Percentiles rank a stretch among this genome's conserved stretches.
phyloP scores from a whole-genome alignment of 2,329 filamentous ascomycete genomes.

The Sarocladiaceae sp. region DNA sequence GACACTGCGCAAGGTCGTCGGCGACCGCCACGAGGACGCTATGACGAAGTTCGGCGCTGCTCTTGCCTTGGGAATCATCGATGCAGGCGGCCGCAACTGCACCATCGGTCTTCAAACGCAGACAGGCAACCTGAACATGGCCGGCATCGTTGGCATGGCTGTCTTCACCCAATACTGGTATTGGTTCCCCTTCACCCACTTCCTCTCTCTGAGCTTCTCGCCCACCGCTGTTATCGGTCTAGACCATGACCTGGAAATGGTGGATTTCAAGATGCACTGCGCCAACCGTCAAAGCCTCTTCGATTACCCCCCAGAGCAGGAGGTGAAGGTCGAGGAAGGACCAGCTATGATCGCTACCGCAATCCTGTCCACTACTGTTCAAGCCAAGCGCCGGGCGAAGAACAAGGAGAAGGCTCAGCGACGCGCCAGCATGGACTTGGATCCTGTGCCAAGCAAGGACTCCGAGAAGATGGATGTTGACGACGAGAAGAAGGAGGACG shows the following conservation, averaged over 20 bases:
- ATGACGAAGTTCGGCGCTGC: conserved; percentile 99
- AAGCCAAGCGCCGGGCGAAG: conserved; percentile 90
- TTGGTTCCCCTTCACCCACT: conserved; percentile 99
- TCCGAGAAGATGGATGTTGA: conserved; percentile 88
- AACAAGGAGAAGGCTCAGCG: conserved; percentile 83
- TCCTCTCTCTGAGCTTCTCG: conserved; percentile 93
- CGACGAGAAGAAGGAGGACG: conserved; percentile 51
- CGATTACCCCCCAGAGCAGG: conserved; percentile 95
- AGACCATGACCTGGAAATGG: conserved; percentile 89
- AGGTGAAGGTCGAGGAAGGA: conserved; percentile 90
- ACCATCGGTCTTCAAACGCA: conserved; percentile 97
- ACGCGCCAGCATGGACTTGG: conserved; percentile 93
- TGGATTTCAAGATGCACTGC: conserved; percentile 92
- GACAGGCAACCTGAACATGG: conserved; percentile 98
- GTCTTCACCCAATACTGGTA: conserved; percentile 99
- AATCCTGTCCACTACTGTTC: conserved; percentile 91
- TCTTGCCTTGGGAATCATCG: conserved; percentile 91
- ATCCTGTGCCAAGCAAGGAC: conserved; percentile 60
- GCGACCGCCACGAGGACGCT: conserved; percentile 94
- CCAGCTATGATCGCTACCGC: conserved; percentile 93
- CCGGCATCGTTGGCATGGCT: conserved; percentile 94
- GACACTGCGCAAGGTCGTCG: conserved; percentile 88
- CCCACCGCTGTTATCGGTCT: conserved; percentile 94
- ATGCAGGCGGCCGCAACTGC: conserved; percentile 96
- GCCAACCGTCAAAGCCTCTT: conserved; percentile 93